These are phyloP conservation scores for Spencermartinsiella ligniputridi DNA, from an alignment of 1,139 yeast species.

Conservation along the genomic window DNA sequence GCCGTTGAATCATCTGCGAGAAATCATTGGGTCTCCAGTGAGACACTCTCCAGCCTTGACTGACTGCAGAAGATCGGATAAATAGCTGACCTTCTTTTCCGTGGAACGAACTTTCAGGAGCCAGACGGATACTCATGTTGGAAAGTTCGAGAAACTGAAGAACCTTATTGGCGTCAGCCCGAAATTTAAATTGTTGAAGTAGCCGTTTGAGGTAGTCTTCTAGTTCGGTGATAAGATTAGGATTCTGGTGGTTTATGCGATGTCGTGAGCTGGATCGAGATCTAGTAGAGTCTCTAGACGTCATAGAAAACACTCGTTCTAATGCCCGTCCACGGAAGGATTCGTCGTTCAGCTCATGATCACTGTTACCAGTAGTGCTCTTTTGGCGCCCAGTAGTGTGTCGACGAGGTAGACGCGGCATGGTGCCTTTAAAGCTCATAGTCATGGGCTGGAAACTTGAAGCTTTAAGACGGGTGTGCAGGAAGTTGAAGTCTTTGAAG, in stretches of 20 bases:
- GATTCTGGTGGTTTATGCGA: conserved; percentile 2
- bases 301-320: neutral
- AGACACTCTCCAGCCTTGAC: conserved; percentile 95
- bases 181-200: conserved; percentile 54
- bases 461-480: conserved; percentile 66
- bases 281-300: neutral
- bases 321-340: neutral
- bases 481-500: conserved; percentile 60
- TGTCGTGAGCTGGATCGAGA: neutral
- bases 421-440: neutral
- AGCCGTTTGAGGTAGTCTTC: conserved; percentile 57
- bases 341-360: neutral
- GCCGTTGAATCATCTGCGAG: conserved; percentile 69
- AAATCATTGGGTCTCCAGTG: conserved; percentile 78
- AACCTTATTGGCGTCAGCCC: conserved; percentile 76
- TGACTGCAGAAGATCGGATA: conserved; percentile 73
- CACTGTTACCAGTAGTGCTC: neutral
- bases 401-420: conserved; percentile 4
- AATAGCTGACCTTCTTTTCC: conserved; percentile 89
- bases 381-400: neutral
- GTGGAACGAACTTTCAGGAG: conserved; percentile 73
- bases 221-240: conserved; percentile 8
- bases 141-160: conserved; percentile 88
- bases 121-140: conserved; percentile 76
- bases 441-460: conserved; percentile 37